Evolutionary conservation across 1,139 yeast genomes (phyloP), one percentile per base, ranked within the genome.

Genomic region (Magnusiomyces magnusii): DNA sequence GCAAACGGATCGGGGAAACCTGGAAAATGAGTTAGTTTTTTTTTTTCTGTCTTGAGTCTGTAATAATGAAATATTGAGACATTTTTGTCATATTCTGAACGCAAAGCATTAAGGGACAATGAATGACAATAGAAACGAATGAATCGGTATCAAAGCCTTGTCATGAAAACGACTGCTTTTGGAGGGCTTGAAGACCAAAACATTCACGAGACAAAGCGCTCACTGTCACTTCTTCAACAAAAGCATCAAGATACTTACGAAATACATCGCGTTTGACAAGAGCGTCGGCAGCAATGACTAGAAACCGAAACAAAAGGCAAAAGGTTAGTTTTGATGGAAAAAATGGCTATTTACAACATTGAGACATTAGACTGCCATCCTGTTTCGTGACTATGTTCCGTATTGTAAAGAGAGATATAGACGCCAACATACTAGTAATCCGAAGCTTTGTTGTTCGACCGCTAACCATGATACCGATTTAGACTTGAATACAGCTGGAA

Each of bases 241-340:
- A 27, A 17, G 52, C 51, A 49, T 19, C n/a, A 27, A 39, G 17
- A 17, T 19, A 67, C 71, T 86, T 88, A 66, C 96, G 85, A 72
- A 93, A 90, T 25, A 95, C 92, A 73, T 93, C 99, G 65, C 99
- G 81, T 74, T 93, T 93, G 74, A 89, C 91, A 61, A 93, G 85
- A 50, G 96, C 90, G 73, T 95, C 99, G 10, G 98, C 97, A 44
- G 98, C 97, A 61, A 93, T 93, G 56, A 93, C 87, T 60, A 53
- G 39, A 41, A 54, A 53, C n/a, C 13, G 21, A 17, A 10, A 47
- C 9, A 10, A 7, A 21, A n/a, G n/a, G 21, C 13, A 47, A 47
- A 47, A 19, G 28, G 15, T 24, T 47, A 47, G 25, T 23, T 47
- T 21, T 10, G 36, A 31, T 31, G 13, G n/a, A n/a, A n/a, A n/a